These are phyloP conservation scores for Pythium myriotylum DNA, from an alignment of 352 stramenopile genomes.

Conservation along the genomic window DNA sequence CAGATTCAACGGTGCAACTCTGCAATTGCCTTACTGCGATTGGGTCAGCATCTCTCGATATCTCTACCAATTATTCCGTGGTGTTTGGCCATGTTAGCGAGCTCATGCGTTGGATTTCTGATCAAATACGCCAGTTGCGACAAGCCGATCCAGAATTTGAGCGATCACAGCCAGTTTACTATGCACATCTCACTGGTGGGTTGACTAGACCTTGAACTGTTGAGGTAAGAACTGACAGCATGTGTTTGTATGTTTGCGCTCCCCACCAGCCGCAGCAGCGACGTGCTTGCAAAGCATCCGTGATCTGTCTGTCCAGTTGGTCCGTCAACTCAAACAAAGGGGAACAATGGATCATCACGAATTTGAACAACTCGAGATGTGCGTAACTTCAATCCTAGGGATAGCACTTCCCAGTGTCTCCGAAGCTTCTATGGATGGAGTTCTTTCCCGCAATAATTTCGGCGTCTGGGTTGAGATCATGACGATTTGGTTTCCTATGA, in stretches of 20 bases:
- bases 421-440: slow-evolving; percentile 25
- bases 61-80: slow-evolving; percentile 49
- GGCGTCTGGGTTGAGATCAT: slow-evolving; percentile 44
- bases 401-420: slow-evolving; percentile 49
- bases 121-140: slow-evolving; percentile 15
- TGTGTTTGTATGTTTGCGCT: slow-evolving; percentile 20
- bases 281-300: slow-evolving; percentile 37
- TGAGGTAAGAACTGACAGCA: no score
- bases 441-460: slow-evolving; percentile 2
- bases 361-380: slow-evolving; percentile 1
- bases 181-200: no score
- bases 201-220: no score
- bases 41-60: slow-evolving; percentile 45
- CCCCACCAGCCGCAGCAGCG: slow-evolving; percentile 44
- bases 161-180: background rate
- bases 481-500: slow-evolving; percentile 19
- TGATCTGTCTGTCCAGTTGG: slow-evolving; percentile 19
- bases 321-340: background rate
- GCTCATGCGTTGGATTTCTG: slow-evolving; percentile 33
- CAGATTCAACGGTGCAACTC: slow-evolving; percentile 34
- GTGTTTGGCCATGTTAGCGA: slow-evolving; percentile 56
- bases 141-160: slow-evolving; percentile 14
- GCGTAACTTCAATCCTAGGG: background rate
- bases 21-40: slow-evolving; percentile 53
- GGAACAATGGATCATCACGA: slow-evolving; percentile 1